Conservation (phyloP, 2,329 filamentous ascomycete genomes). For the Calonectria pteridis region DNA sequence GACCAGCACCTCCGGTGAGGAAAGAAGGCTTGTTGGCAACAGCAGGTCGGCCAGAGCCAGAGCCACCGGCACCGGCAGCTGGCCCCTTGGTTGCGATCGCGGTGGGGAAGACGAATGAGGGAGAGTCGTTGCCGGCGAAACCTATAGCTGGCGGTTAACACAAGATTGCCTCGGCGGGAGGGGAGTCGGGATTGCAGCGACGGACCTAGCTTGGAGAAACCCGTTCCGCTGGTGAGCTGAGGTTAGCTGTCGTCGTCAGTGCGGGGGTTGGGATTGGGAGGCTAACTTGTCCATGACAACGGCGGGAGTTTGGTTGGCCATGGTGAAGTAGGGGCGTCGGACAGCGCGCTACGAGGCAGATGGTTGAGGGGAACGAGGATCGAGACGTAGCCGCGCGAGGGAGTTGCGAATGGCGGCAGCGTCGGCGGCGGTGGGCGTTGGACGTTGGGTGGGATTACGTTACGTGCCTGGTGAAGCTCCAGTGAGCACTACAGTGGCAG, state of each 20-base stretch:
- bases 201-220: conserved; percentile 98
- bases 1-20: conserved; percentile 89
- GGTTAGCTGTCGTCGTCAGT: conserved; percentile 48
- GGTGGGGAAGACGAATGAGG: conserved; percentile 98
- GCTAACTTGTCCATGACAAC: conserved; percentile 99
- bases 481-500: conserved; percentile 13
- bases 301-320: conserved; percentile 99
- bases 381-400: conserved; percentile 31
- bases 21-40: conserved; percentile 97
- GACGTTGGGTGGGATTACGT: conserved; percentile 43
- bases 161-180: conserved; percentile 18
- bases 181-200: conserved; percentile 25
- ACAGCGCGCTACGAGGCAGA: conserved; percentile 33
- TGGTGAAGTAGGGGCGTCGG: conserved; percentile 56
- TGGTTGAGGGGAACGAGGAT: conserved; percentile 21
- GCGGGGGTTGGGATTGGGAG: conserved; percentile 50
- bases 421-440: conserved; percentile 39
- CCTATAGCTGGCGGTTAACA: conserved; percentile 65
- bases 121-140: conserved; percentile 99
- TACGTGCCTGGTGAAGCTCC: conserved; percentile 46
- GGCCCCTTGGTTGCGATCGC: conserved; percentile 95
- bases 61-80: conserved; percentile 76
- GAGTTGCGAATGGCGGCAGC: conserved; percentile 37
- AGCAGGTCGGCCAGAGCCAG: conserved; percentile 88
- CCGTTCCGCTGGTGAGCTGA: conserved; percentile 83